Percentiles rank a stretch among this genome's conserved stretches.
These are phyloP conservation scores for Aspergillus puulaauensis DNA, from an alignment of 2,329 filamentous ascomycete species.

Conservation along the genomic window DNA sequence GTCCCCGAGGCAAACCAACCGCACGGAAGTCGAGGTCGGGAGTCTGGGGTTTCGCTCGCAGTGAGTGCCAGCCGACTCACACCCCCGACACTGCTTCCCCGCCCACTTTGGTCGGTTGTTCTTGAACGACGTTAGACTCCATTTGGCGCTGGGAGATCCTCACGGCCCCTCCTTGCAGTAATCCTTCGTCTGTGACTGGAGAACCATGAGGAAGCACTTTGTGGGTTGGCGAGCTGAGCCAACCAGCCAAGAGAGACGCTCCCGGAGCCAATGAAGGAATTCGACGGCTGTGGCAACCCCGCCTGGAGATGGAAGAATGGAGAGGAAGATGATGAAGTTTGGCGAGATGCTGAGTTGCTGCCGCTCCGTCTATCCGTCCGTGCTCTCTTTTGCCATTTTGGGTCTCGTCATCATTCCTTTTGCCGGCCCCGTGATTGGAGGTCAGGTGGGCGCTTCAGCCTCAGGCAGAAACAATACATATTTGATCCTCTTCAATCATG, in stretches of 20 bases:
- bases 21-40: slow-evolving; percentile 23
- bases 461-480: background rate
- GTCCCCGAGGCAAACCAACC: slow-evolving; percentile 25
- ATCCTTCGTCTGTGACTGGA: slow-evolving; percentile 1
- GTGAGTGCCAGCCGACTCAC: slow-evolving; percentile 17
- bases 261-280: background rate
- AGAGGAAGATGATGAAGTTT: background rate
- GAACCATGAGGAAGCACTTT: background rate
- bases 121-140: background rate
- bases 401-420: background rate
- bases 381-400: too few species aligned
- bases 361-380: background rate
- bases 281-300: background rate
- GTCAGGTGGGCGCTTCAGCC: background rate
- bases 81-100: slow-evolving; percentile 13
- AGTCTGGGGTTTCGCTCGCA: slow-evolving; percentile 16
- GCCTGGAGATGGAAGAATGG: background rate
- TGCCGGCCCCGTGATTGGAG: slow-evolving; percentile 2
- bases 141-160: background rate
- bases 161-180: background rate
- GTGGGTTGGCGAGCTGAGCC: background rate
- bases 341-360: too few species aligned
- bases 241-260: background rate
- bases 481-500: background rate
- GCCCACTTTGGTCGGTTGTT: slow-evolving; percentile 13